Evolutionary conservation across 2,329 filamentous ascomycete genomes (phyloP), one percentile per base, ranked within the genome.

Genomic region (Teratosphaeria gauchensis): DNA sequence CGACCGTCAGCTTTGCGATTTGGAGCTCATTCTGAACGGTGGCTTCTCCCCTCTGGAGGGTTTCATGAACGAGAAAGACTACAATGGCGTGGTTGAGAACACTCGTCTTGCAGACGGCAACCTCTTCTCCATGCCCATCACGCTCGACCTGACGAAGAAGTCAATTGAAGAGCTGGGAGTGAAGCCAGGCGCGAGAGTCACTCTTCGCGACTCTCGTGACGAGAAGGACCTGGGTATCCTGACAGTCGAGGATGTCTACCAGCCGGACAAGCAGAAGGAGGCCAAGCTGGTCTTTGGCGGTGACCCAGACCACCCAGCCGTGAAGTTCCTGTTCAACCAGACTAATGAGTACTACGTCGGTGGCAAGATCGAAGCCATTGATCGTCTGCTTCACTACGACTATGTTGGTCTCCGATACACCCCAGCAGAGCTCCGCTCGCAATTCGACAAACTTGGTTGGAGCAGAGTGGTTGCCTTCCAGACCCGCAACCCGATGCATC

Each of bases 401-500:
- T 97, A 97, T 80, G 90, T 97, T 67, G 94, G 89, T 71, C 84
- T 97, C 60, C 86, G 94, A 80, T 97, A 92, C 79, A 95, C 94
- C 11, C 94, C 94, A 64, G 87, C 94, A 54, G 94, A 99, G 80
- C 83, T 99, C 70, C 90, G 94, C 70, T 81, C 90, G 65, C 92
- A 97, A 82, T 99, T 99, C 73, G 94, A 97, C 83, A 99, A 99
- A 84, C 90, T 99, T 69, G 94, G 94, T 78, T 99, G 94, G 94
- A 87, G 89, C 76, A 87, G 88, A 76, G 92, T 99, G 68, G 94
- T 99, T 64, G 94, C 94, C 72, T 99, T 99, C 88, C 94, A 99
- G 83, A 99, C 94, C 65, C 75, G 92, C 75, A 99, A 99, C 80
- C 94, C 94, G 68, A 99, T 99, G 94, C 94, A 99, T 82, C 89